Evolutionary conservation across 2,329 filamentous ascomycete species (phyloP), one percentile per base, ranked within the genome.

Genomic region (Hymenoscyphus occultus): DNA sequence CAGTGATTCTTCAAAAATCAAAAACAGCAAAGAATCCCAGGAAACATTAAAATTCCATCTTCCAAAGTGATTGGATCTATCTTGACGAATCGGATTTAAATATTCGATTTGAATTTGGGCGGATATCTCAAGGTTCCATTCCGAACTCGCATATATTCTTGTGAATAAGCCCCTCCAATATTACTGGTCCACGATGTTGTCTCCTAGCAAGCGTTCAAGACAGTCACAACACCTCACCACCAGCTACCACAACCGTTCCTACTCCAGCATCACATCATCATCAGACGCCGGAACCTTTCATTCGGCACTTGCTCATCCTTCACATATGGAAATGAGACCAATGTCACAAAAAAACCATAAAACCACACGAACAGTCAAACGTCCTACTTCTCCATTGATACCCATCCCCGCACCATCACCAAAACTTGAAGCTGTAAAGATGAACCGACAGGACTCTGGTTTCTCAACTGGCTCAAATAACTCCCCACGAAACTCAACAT

Each of bases 201-300:
- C 68, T 9, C 45, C 56, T 45, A 39, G 66, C 45, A 59, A 70
- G 67, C 51, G 62, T 65, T 32, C 60, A 28, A 56, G 66, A 61
- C 56, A 66, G 48, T 69, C 71, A 19, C 61, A 65, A 7, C 64
- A 65, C 22, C 62, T 73, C 51, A 68, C 61, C 10, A 70, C 67
- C 32, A 62, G 66, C 42, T 70, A 69, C 65, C 67, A 70, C 51
- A 74, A 74, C 57, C 63, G 62, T 39, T 72, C 71, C 56, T 64
- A 68, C 28, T 72, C 71, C 32, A 75, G 71, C 51, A 62, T 72
- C 22, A 69, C 70, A 45, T 69, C 71, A 28, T 66, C 61, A 51
- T 74, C 73, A 40, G 71, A 73, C 35, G 64, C 73, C 28, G 67
- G 65, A 12, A 73, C 72, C 39, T 76, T 74, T 62, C 70, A 76